Base-by-base conservation (phyloP, 2,329 filamentous ascomycete genomes). In the Sphaerulina vaccinii region DNA sequence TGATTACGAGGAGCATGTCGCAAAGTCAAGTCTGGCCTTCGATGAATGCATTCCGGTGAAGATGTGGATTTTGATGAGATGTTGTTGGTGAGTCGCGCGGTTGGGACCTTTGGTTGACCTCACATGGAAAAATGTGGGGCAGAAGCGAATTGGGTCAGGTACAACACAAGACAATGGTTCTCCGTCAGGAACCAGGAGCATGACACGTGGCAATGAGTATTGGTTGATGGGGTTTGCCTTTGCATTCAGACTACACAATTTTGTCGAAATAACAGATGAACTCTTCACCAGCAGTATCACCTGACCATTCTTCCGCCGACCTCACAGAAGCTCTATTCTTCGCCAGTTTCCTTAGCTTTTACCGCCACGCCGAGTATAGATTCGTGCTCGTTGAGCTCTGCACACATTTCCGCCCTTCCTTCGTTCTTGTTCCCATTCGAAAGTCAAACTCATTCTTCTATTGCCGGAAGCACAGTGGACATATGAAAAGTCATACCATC, bases 401-500 rank as follows among this genome's bases (percentile, higher is more conserved):
- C n/a, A 10, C n/a, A 13, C 27, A 32, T 10, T 32, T 10, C 27
- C 27, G n/a, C n/a, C 27, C 27, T 10, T 32, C 27, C 27, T 32
- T 32, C 27, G 27, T 13, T 32, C 10, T 13, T 13, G 27, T 10
- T 32, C n/a, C n/a, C n/a, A n/a, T n/a, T n/a, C n/a, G 27, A 32
- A 32, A 13, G 27, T 13, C 27, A 32, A 32, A 11, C 27, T 32
- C 5, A 13, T 32, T 32, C 27, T n/a, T n/a, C 27, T 32, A 32
- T 32, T 13, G 27, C 27, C 27, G n/a, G n/a, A 32, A 32, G 27
- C 27, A 11, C 27, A 32, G 27, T 11, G 3, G 27, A 39, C 37
- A 39, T 39, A 39, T 21, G 16, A 39, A 39, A 39, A 19, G n/a
- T 39, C 37, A 39, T 39, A 39, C 37, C 11, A 21, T 39, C 37